Base-by-base conservation (phyloP, 345 rosid species). In the Eucalyptus erythrocorys region DNA sequence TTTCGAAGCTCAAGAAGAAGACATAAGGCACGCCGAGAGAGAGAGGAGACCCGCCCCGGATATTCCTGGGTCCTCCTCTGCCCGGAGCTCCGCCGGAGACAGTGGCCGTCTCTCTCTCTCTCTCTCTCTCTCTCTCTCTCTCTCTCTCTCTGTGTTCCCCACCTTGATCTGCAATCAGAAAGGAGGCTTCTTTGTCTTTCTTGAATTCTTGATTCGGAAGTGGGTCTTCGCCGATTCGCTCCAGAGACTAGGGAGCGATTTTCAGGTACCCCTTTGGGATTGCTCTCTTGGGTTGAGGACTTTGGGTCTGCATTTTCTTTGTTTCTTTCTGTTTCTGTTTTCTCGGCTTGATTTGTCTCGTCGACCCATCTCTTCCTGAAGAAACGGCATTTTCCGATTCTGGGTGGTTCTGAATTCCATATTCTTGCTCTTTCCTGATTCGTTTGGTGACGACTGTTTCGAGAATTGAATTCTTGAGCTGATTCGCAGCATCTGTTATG, bases 161-260 rank as follows among this genome's bases (percentile, higher is more conserved):
- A 4, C 34, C 86, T 43, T 48, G 87, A 61, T 47, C 84, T 85
- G 50, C 24, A n/a, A 45, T 15, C 42, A 14, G 68, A 88, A 21
- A 85, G 91, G 89, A 88, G 86, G 64, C 88, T 68, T 90, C 91
- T 88, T 87, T 87, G 89, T 66, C 87, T 48, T 76, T 40, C 76
- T 50, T 48, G 40, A 86, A 59, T 89, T 90, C 91, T 90, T 94
- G 96, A 94, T 94, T 94, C 93, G 89, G 91, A 90, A 89, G 89
- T 92, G 94, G 91, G 93, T 80, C 48, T 85, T 82, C 88, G 88
- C 51, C 86, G 55, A 85, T 87, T 88, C 43, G 21, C 86, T 59
- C 27, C 53, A 37, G 51, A 76, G 88, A 49, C 84, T 15, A 40
- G 84, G 42, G 27, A 12, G 84, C 84, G 5, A 76, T 76, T 76